A percentile compares a stretch with the other conserved stretches of the same genome.
phyloP scores from a whole-genome alignment of 345 rosid species.

The Erysimum cheiranthoides region DNA sequence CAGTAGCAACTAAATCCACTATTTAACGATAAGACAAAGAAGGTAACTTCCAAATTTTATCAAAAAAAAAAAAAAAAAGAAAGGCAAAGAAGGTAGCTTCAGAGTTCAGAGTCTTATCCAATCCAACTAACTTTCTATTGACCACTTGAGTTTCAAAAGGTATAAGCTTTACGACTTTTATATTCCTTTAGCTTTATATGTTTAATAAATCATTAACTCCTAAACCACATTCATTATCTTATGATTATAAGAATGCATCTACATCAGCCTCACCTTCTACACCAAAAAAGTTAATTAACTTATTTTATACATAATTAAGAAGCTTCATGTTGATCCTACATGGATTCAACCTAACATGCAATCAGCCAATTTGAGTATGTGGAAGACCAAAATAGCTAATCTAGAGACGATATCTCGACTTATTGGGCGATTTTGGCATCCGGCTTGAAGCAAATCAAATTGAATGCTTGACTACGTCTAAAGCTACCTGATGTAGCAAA shows the following conservation, averaged over 20 bases:
- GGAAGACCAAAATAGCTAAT: neutral
- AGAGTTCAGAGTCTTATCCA: constrained; percentile 38
- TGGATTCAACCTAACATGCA: constrained; percentile 38
- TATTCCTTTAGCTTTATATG: constrained; percentile 30
- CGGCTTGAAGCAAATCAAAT: neutral
- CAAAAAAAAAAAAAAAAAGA: too few species aligned
- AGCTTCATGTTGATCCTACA: constrained; percentile 38
- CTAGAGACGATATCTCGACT: neutral
- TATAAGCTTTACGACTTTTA: constrained; percentile 34
- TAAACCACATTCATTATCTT: constrained; percentile 41
- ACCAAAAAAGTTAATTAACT: neutral
- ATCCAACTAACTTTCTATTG: constrained; percentile 24
- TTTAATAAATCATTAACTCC: constrained; percentile 22
- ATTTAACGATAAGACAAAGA: constrained; percentile 23
- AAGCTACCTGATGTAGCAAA: constrained; percentile 5
- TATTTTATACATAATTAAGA: constrained; percentile 23
- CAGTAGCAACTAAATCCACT: too few species aligned
- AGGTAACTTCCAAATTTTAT: neutral
- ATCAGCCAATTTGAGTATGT: neutral
- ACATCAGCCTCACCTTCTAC: constrained; percentile 40
- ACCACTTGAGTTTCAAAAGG: constrained; percentile 39
- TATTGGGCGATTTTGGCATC: neutral
- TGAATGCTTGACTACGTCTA: neutral
- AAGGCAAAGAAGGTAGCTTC: constrained; percentile 21
- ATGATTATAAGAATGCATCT: constrained; percentile 29